Base-by-base conservation (phyloP, 2,329 filamentous ascomycete genomes). In the Aspergillus versicolor region DNA sequence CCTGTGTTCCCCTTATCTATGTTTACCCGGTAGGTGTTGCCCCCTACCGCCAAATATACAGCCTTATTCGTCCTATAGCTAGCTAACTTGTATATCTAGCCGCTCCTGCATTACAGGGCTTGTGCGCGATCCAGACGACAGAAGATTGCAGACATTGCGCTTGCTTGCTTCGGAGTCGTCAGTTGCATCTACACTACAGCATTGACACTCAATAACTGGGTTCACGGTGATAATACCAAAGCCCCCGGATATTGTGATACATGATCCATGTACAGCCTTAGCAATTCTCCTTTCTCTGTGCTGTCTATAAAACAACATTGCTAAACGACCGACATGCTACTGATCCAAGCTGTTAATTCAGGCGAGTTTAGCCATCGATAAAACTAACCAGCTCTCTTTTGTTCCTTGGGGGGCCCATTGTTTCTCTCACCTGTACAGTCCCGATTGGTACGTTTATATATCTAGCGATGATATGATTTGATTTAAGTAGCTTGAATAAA, bases 1-100 rank as follows among this genome's bases (percentile, higher is more conserved):
- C 94, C 60, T 99, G 94, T 72, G 94, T 99, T 66, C 94, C 94
- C 44, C 80, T 99, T 57, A 94, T 97, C 60, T 97, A 95, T 70
- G 95, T 99, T 53, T 99, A 99, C 72, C 95, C 94, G 63, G 92
- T 97, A 83, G 91, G 85, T 40, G 22, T 17, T 38, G 27, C 15
- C 24, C 13, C 17, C 21, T 21, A 21, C 21, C 21, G 21, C 21
- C 21, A 21, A 17, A 48, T 46, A 54, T 24, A 46, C 21, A 30
- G 9, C 2, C 13, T 34, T 22, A 15, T 21, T 32, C 6, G 30
- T n/a, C 5, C 19, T 17, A 12, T 48, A 40, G 22, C 3, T 54
- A 44, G 30, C 60, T 63, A 52, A 60, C 46, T 52, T 37, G 17
- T 6, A 6, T 38, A 30, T 15, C 55, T 65, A 97, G 91, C 93